phyloP scores from a whole-genome alignment of 192 early-diverging fungal genomes.

The Gaertneriomyces sp. region DNA sequence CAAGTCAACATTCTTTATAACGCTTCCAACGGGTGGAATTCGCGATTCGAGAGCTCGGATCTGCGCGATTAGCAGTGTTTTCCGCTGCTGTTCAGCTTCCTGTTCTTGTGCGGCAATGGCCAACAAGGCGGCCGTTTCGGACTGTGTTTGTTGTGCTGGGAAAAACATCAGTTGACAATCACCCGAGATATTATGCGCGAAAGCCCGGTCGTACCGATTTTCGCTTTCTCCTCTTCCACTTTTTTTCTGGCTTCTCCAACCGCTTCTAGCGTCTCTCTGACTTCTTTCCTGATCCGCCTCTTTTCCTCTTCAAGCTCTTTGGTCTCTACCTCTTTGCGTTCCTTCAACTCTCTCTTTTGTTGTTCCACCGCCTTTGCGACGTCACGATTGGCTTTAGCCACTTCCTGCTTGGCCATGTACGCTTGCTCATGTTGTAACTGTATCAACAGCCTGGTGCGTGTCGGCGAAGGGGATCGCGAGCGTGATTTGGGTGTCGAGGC shows the following conservation, averaged over 20 bases:
- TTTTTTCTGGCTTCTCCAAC: slow-evolving; percentile 44
- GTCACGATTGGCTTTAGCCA: slow-evolving; percentile 41
- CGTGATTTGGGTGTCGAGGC: slow-evolving; percentile 37
- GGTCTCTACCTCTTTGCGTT: slow-evolving; percentile 25
- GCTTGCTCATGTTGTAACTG: slow-evolving; percentile 54
- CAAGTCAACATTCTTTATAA: slow-evolving; percentile 42
- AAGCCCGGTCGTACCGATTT: slow-evolving; percentile 34
- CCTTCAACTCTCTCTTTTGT: slow-evolving; percentile 4
- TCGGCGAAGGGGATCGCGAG: slow-evolving; percentile 33
- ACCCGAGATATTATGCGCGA: neutral
- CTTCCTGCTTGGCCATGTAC: slow-evolving; percentile 40
- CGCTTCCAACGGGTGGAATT: slow-evolving; percentile 35
- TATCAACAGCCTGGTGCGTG: slow-evolving; percentile 44
- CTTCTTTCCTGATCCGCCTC: slow-evolving; percentile 39
- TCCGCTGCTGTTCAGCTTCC: slow-evolving; percentile 40
- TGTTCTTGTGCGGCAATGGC: slow-evolving; percentile 34
- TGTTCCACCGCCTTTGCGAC: neutral
- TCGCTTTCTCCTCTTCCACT: slow-evolving; percentile 36
- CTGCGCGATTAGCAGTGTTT: slow-evolving; percentile 51
- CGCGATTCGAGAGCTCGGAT: slow-evolving; percentile 49
- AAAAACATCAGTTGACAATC: neutral
- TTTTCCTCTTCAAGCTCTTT: slow-evolving; percentile 40
- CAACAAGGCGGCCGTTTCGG: slow-evolving; percentile 28
- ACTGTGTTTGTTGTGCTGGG: slow-evolving; percentile 30
- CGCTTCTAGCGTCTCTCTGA: slow-evolving; percentile 46